A percentile compares a stretch with the other conserved stretches of the same genome.
phyloP scores from a whole-genome alignment of 2,329 filamentous ascomycete species.

The Alternaria infectoria region DNA sequence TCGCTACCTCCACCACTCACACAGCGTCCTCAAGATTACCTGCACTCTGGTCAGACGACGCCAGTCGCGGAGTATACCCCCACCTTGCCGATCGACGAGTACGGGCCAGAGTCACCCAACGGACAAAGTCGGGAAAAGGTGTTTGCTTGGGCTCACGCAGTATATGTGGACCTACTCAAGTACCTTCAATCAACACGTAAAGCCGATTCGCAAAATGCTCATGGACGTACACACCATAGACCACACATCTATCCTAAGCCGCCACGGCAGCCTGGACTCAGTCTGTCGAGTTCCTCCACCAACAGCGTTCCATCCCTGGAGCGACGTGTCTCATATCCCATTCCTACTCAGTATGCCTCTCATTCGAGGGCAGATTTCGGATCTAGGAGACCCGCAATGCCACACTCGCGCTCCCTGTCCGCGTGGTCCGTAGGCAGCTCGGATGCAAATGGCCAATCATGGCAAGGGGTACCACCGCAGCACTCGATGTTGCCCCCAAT shows the following conservation, averaged over 20 bases:
- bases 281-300: conserved; percentile 51
- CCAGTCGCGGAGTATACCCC: conserved; percentile 32
- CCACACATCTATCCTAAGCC: conserved; percentile 68
- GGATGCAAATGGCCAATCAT: conserved; percentile 28
- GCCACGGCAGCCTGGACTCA: conserved; percentile 62
- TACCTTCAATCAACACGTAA: conserved; percentile 56
- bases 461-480: conserved; percentile 34
- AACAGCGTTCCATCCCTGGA: conserved; percentile 39
- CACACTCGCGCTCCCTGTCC: conserved; percentile 40
- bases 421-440: conserved; percentile 31
- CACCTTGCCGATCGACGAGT: conserved; percentile 41
- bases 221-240: conserved; percentile 54
- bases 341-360: conserved; percentile 24
- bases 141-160: conserved; percentile 55
- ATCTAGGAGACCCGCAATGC: conserved; percentile 26
- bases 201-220: conserved; percentile 47
- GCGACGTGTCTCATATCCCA: conserved; percentile 41
- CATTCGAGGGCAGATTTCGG: conserved; percentile 27
- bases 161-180: conserved; percentile 57
- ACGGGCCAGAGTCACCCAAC: conserved; percentile 51
- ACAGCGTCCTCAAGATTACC: conserved; percentile 35
- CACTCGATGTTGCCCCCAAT: conserved; percentile 27
- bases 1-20: conserved; percentile 23
- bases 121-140: conserved; percentile 53
- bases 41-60: conserved; percentile 40